phyloP scores from a whole-genome alignment of 2,329 filamentous ascomycete genomes.

The Samsoniella hepiali region DNA sequence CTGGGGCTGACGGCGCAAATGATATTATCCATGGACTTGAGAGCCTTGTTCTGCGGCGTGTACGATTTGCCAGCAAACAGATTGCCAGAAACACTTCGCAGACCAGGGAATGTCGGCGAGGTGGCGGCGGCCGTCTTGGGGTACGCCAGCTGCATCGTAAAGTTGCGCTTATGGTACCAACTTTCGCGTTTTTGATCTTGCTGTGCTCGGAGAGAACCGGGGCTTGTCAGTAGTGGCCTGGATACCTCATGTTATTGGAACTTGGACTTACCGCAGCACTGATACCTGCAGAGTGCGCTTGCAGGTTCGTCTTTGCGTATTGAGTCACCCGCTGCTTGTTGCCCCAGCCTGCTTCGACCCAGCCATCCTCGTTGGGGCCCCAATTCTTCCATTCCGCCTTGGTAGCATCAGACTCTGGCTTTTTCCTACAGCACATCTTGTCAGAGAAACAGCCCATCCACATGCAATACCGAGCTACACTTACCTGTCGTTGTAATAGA shows the following conservation, averaged over 20 bases:
- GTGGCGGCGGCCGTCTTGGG: not conserved
- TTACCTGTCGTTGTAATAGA: not conserved
- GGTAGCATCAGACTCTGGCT: not conserved
- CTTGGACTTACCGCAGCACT: not conserved
- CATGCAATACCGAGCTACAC: not conserved
- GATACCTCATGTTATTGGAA: no score
- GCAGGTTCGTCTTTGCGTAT: not conserved
- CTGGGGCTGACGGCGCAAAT: not conserved
- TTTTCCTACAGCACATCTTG: not conserved
- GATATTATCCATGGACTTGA: not conserved
- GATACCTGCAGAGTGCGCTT: not conserved
- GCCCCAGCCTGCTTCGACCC: not conserved
- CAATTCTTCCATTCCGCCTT: not conserved
- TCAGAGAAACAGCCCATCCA: not conserved
- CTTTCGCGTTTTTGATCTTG: not conserved
- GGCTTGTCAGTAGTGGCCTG: not conserved
- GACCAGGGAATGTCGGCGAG: not conserved
- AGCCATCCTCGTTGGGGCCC: not conserved
- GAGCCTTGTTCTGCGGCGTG: not conserved
- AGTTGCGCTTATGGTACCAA: constrained; percentile 3
- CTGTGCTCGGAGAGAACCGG: not conserved
- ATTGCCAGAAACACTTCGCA: not conserved
- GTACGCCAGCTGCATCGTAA: not conserved
- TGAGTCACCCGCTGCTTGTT: not conserved
- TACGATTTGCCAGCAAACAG: not conserved